A percentile compares a stretch with the other conserved stretches of the same genome.
These are phyloP conservation scores for Lasiodiplodia hormozganensis DNA, from an alignment of 2,329 filamentous ascomycete genomes.

Conservation along the genomic window DNA sequence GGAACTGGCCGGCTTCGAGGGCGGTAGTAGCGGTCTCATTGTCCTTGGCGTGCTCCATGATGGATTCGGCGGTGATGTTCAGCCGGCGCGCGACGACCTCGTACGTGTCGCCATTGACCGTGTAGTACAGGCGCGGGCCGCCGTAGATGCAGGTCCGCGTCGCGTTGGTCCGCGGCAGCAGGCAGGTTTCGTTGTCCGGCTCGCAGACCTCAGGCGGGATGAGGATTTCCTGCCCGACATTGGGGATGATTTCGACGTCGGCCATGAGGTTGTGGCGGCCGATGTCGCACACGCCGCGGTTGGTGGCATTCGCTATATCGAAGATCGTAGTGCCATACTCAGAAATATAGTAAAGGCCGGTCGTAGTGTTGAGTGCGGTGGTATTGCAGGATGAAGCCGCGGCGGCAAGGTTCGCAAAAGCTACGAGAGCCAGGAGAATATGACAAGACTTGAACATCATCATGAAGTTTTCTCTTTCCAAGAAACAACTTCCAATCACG, in stretches of 20 bases:
- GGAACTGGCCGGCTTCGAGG: neutral
- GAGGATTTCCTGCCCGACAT: constrained; percentile 2
- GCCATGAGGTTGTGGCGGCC: constrained; percentile 22
- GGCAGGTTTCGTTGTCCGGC: constrained; percentile 20
- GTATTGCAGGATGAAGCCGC: constrained; percentile 6
- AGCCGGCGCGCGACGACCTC: constrained; percentile 3
- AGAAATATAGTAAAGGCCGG: neutral
- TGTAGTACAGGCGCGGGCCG: constrained; percentile 23
- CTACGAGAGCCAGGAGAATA: neutral
- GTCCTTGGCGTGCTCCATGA: neutral
- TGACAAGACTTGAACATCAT: neutral
- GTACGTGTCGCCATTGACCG: constrained; percentile 20
- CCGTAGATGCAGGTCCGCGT: constrained; percentile 15
- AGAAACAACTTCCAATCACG: too few relatives aligned
- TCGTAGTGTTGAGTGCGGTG: constrained; percentile 19
- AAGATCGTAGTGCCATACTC: constrained; percentile 1
- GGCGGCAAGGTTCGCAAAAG: neutral
- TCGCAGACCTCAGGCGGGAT: constrained; percentile 14
- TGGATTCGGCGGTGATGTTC: constrained; percentile 6
- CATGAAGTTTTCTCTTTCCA: neutral
- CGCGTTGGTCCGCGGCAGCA: neutral
- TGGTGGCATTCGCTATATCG: neutral
- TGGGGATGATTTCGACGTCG: neutral
- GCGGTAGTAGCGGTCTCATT: neutral
- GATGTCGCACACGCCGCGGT: constrained; percentile 29